Conservation (phyloP, 169 alveolate genomes). For the Perkinsus olseni region DNA sequence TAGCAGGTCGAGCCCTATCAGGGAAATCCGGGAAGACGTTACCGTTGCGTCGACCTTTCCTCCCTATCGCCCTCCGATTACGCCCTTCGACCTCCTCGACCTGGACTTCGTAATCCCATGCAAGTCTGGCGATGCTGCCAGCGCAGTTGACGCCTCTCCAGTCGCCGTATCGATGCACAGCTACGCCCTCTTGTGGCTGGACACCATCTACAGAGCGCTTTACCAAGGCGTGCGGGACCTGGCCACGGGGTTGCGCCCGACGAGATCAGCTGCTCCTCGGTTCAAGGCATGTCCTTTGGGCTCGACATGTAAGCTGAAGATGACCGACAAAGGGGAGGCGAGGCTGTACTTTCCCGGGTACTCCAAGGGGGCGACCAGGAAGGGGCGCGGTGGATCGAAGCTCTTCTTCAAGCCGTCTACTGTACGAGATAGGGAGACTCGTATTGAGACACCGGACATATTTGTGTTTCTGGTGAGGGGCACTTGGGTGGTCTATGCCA, state of each 20-base stretch:
- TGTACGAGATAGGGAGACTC: not conserved
- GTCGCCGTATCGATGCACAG: not conserved
- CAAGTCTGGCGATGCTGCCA: not conserved
- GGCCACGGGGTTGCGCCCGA: not conserved
- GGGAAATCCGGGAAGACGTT: not conserved
- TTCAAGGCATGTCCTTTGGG: not conserved
- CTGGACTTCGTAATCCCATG: not conserved
- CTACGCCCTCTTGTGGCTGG: not conserved
- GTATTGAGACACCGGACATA: not conserved
- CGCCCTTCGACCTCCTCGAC: not conserved
- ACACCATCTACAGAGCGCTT: not conserved
- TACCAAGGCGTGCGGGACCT: not conserved
- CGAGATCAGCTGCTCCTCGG: not conserved
- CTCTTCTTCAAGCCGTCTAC: not conserved
- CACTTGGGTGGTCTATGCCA: not conserved
- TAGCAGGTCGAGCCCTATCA: not conserved
- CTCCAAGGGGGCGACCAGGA: not conserved
- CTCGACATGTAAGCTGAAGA: not conserved
- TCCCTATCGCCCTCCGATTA: not conserved
- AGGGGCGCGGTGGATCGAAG: not conserved
- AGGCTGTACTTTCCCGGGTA: not conserved
- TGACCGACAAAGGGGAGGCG: not conserved
- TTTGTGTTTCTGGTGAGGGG: not conserved
- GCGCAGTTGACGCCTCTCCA: not conserved
- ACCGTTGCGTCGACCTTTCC: not conserved